phyloP scores from a whole-genome alignment of 2,329 filamentous ascomycete species.

The Dactylellina cionopaga region DNA sequence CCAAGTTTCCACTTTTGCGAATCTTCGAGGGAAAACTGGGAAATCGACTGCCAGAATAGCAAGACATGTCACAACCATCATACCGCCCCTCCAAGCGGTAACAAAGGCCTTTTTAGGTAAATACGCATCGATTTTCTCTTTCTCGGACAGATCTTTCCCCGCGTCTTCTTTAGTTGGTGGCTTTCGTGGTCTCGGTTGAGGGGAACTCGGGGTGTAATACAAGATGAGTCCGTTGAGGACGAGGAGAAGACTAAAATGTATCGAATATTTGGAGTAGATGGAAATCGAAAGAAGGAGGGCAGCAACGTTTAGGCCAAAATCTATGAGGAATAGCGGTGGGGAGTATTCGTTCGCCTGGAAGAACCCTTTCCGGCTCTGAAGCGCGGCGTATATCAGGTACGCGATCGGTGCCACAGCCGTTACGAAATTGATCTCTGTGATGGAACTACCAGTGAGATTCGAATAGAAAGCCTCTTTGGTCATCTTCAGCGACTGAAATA shows the following conservation, averaged over 20 bases:
- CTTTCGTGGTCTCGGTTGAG: conserved; percentile 63
- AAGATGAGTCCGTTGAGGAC: conserved; percentile 75
- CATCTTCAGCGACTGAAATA: conserved; percentile 74
- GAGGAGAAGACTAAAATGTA: conserved; percentile 79
- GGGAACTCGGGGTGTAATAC: conserved; percentile 63
- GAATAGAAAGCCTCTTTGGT: conserved; percentile 96
- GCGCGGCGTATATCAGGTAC: conserved; percentile 84
- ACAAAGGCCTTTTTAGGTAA: conserved; percentile 90
- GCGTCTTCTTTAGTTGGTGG: conserved; percentile 57
- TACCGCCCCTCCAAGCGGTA: conserved; percentile 86
- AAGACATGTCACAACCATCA: conserved; percentile 89
- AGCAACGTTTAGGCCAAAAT: conserved; percentile 87
- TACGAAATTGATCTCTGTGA: conserved; percentile 86
- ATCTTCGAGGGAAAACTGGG: conserved; percentile 87
- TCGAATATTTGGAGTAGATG: conserved; percentile 78
- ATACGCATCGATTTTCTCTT: conserved; percentile 61
- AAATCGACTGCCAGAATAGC: conserved; percentile 98
- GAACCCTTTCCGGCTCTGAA: conserved; percentile 84
- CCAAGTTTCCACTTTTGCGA: conserved; percentile 99
- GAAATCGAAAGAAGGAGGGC: conserved; percentile 86
- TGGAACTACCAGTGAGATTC: conserved; percentile 81
- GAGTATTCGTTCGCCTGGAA: conserved; percentile 76
- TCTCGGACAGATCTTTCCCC: conserved; percentile 30
- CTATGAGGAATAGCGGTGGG: conserved; percentile 73
- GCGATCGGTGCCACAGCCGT: conserved; percentile 83